Base-by-base conservation (phyloP, 805 yeast genomes). In the Candida alai region DNA sequence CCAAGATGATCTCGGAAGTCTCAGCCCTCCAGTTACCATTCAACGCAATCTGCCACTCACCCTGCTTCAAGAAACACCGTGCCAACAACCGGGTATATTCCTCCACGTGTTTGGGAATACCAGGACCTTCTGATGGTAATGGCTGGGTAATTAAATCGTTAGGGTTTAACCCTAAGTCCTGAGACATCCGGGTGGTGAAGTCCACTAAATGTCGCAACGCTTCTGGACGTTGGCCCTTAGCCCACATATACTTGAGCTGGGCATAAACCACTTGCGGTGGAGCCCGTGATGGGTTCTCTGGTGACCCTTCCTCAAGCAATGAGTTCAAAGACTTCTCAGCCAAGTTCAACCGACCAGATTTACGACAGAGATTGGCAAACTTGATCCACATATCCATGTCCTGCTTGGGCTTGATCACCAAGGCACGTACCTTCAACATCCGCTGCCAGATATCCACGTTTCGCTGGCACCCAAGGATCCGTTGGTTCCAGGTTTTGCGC, bases 381-480 rank as follows among this genome's bases (percentile, higher is more conserved):
- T 93, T 89, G 49, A 93, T 90, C 96, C 97, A 88, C 76, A 89
- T 86, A 35, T 85, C 93, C 93, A 89, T 84, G 54, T 93, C 97
- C 50, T 93, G 95, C 45, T 89, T 86, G 2, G 98, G 99, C 43
- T 83, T 82, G 28, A 93, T 84, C 10, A 93, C 97, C 30, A 93
- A 68, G 0, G 97, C 90, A 37, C 98, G 73, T 2, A 90, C 96
- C 54, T 89, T 85, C 40, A 93, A 70, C 78, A 93, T 81, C 51
- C 97, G 71, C 56, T 90, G 97, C 98, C 99, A 93, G n/a, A 89
- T 88, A 61, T 93, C 99, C 33, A 93, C 97, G 61, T 93, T 93
- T 47, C 93, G 74, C 61, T 93, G 98, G 52, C 97, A 88, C 2
- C 97, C 97, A 40, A 86, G 64, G 32, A 93, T 65, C 49, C 99